Percentiles rank a stretch among this genome's conserved stretches.
Evolutionary conservation across 352 stramenopile species (phyloP).

Genomic region (Pythium monospermum): DNA sequence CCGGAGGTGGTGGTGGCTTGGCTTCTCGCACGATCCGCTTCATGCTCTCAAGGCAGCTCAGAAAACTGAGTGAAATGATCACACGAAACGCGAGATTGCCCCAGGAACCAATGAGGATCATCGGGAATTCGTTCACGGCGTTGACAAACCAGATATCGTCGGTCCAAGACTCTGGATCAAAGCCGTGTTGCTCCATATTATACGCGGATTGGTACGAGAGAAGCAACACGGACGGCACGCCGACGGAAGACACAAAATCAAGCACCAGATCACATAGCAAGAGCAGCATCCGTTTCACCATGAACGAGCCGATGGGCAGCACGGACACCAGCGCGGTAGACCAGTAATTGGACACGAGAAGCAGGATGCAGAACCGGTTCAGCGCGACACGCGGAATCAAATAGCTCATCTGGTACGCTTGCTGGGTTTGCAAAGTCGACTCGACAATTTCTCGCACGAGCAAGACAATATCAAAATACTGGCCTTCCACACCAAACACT

Average conservation of each 20-base stretch:
- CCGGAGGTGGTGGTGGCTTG: neutral
- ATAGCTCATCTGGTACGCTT: neutral
- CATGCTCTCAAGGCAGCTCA: neutral
- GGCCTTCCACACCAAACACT: too few species aligned
- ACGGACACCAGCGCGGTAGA: neutral
- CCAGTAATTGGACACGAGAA: constrained; percentile 3
- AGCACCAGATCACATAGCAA: neutral
- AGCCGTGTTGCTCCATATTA: neutral
- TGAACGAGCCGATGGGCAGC: neutral
- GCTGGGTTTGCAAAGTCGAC: neutral
- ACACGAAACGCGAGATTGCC: constrained; percentile 3
- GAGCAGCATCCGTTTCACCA: neutral
- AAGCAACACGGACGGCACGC: constrained; percentile 1
- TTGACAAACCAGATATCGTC: constrained; percentile 8
- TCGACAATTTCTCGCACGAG: constrained; percentile 1
- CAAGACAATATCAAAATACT: too few species aligned
- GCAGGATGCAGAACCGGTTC: neutral
- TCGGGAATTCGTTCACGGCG: constrained; percentile 3
- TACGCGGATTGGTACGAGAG: neutral
- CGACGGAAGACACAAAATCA: constrained; percentile 4
- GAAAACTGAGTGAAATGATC: neutral
- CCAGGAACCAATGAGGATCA: constrained; percentile 4
- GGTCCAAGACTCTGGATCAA: neutral
- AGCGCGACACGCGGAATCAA: neutral
- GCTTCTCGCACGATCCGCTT: neutral